Evolutionary conservation across 768 basidiomycete species (phyloP).

Genomic region (Rhizopogon roseolus): DNA sequence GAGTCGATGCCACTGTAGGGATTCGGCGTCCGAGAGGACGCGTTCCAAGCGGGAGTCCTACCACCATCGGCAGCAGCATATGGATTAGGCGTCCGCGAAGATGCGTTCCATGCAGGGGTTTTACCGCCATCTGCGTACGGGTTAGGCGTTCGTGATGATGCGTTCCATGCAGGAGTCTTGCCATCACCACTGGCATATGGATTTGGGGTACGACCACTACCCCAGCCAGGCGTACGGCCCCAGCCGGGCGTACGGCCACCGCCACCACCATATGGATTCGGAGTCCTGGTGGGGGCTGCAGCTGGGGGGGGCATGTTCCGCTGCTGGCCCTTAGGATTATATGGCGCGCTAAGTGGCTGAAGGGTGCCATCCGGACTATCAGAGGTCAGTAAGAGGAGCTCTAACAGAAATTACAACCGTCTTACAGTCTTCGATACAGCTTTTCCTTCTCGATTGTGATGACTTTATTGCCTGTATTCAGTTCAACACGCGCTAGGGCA

Average conservation of each 20-base stretch:
- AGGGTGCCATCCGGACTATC: conserved; percentile 53
- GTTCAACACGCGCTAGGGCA: conserved; percentile 78
- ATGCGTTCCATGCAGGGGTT: conserved; percentile 66
- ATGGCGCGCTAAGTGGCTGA: conserved; percentile 41
- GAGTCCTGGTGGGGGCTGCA: conserved; percentile 29
- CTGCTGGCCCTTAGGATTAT: conserved; percentile 19
- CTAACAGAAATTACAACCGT: conserved; percentile 9
- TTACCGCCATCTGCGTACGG: conserved; percentile 56
- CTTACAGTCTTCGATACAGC: conserved; percentile 68
- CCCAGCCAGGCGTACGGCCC: conserved; percentile 34
- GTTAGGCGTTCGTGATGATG: conserved; percentile 66
- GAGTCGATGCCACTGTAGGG: conserved; percentile 31
- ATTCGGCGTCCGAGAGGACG: conserved; percentile 50
- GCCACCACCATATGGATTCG: conserved; percentile 38
- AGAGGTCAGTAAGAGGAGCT: conserved; percentile 4
- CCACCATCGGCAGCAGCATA: conserved; percentile 42
- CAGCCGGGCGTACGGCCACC: conserved; percentile 33
- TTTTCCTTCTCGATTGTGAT: conserved; percentile 84
- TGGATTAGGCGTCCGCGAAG: conserved; percentile 68
- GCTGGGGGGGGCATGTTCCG: conserved; percentile 33
- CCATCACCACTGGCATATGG: conserved; percentile 57
- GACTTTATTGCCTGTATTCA: conserved; percentile 85
- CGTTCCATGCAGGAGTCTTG: conserved; percentile 61
- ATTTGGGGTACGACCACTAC: conserved; percentile 55
- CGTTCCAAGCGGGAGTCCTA: conserved; percentile 50